Conservation (phyloP, 1,139 yeast genomes). For the Scheffersomyces cryptocercus region DNA sequence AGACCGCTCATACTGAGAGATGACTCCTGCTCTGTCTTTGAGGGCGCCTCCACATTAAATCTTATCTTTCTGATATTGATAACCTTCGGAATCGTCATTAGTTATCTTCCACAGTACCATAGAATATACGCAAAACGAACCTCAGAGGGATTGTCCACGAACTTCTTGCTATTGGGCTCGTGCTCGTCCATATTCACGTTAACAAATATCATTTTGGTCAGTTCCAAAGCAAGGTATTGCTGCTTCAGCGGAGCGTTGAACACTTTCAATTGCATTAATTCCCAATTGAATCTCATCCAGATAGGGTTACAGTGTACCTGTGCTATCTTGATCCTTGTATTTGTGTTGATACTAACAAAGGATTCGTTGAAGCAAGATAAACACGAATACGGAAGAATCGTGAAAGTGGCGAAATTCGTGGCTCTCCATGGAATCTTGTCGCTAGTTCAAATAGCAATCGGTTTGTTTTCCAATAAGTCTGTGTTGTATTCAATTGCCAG, state of each 20-base stretch:
- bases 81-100: conserved; percentile 68
- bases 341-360: conserved; percentile 52
- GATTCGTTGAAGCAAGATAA: conserved; percentile 49
- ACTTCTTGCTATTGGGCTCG: conserved; percentile 71
- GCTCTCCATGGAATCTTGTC: conserved; percentile 37
- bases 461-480: conserved; percentile 20
- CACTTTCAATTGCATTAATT: conserved; percentile 63
- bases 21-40: conserved; percentile 40
- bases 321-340: conserved; percentile 59
- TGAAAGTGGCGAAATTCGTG: conserved; percentile 41
- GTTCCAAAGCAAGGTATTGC: conserved; percentile 55
- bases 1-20: neutral
- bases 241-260: conserved; percentile 44
- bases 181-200: conserved; percentile 71
- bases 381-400: conserved; percentile 44
- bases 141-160: conserved; percentile 79
- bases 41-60: conserved; percentile 47
- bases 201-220: conserved; percentile 64
- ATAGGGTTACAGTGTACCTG: conserved; percentile 68
- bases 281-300: conserved; percentile 70
- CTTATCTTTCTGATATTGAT: conserved; percentile 53
- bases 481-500: conserved; percentile 49
- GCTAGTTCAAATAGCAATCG: conserved; percentile 33
- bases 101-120: conserved; percentile 76
- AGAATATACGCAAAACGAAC: conserved; percentile 60